These are phyloP conservation scores for Cryptococcus floricola DNA, from an alignment of 1,284 basidiomycete genomes.

Conservation along the genomic window DNA sequence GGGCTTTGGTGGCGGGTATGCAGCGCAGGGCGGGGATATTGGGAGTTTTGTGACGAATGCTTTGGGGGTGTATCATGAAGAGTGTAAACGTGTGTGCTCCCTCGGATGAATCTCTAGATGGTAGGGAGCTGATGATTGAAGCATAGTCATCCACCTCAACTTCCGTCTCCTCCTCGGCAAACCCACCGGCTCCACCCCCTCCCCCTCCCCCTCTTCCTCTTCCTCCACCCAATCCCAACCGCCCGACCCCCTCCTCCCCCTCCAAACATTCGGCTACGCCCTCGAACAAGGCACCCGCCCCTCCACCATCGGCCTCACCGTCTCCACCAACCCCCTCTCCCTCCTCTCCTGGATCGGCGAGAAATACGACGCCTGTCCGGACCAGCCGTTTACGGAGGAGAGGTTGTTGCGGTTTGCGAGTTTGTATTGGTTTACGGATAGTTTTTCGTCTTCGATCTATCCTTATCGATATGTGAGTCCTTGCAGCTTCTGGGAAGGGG, in stretches of 20 bases:
- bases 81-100: slow-evolving; percentile 17
- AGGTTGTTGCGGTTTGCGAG: slow-evolving; percentile 45
- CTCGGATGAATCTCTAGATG: too few relatives aligned
- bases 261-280: slow-evolving; percentile 18
- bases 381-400: slow-evolving; percentile 29
- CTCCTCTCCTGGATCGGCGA: slow-evolving; percentile 51
- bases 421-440: slow-evolving; percentile 50
- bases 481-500: neutral
- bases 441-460: slow-evolving; percentile 48
- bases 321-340: slow-evolving; percentile 45
- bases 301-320: slow-evolving; percentile 45
- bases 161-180: neutral
- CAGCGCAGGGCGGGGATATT: slow-evolving; percentile 47
- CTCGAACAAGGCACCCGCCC: slow-evolving; percentile 44
- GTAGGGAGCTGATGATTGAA: too few relatives aligned
- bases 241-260: neutral
- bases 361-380: slow-evolving; percentile 49
- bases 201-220: neutral
- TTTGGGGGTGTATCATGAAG: slow-evolving; percentile 18
- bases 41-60: slow-evolving; percentile 31
- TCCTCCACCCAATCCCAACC: slow-evolving; percentile 20
- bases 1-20: slow-evolving; percentile 38
- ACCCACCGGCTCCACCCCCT: neutral
- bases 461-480: slow-evolving; percentile 46
- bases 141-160: neutral